A percentile compares a stretch with the other conserved stretches of the same genome.
Conservation (phyloP, 352 stramenopile species). For the Phytophthora agathidicida region DNA sequence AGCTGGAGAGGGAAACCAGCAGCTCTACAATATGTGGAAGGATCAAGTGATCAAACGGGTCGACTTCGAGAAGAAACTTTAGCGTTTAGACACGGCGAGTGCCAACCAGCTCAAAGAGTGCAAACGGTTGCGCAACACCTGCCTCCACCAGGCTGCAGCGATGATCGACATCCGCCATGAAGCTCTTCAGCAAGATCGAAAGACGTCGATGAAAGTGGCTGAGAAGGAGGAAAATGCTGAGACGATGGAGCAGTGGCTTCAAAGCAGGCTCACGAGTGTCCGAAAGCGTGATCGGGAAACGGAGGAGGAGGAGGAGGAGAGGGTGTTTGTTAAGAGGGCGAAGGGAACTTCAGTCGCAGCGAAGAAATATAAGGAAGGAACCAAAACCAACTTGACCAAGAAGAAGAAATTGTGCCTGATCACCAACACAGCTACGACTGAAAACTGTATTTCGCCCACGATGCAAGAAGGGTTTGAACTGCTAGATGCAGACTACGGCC, state of each 20-base stretch:
- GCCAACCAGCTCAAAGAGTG: conserved; percentile 1
- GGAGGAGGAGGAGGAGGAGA: not conserved
- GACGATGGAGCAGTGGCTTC: conserved; percentile 5
- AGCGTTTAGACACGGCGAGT: not conserved
- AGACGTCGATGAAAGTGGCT: not conserved
- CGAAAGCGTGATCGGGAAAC: not conserved
- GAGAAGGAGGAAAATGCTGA: not conserved
- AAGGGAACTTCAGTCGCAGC: too few relatives aligned
- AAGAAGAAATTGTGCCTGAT: too few relatives aligned
- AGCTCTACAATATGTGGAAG: conserved; percentile 3
- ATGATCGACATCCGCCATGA: not conserved
- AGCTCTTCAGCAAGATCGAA: not conserved
- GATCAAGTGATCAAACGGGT: not conserved
- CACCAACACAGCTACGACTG: too few relatives aligned
- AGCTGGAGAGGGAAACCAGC: conserved; percentile 3
- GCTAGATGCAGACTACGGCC: too few relatives aligned
- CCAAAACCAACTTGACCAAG: too few relatives aligned
- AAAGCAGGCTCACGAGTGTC: not conserved
- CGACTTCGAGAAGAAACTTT: conserved; percentile 4
- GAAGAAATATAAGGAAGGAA: too few relatives aligned
- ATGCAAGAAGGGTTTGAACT: not conserved
- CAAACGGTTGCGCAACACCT: not conserved
- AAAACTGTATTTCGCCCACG: too few relatives aligned
- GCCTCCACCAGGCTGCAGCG: not conserved
- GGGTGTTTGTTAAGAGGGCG: too few relatives aligned